Base-by-base conservation (phyloP, 2,329 filamentous ascomycete species). In the Aspergillus oerlinghausenensis region DNA sequence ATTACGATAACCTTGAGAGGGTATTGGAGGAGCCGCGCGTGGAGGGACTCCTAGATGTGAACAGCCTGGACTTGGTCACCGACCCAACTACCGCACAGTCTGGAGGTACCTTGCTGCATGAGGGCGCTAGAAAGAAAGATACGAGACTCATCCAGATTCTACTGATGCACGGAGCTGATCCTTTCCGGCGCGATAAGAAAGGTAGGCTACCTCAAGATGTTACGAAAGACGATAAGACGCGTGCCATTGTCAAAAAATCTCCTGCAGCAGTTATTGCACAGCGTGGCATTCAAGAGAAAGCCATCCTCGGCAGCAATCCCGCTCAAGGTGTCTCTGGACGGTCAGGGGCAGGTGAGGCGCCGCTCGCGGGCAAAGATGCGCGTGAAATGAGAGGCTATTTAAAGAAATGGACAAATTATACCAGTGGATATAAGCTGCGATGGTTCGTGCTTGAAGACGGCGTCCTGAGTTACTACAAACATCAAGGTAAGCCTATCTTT, bases 321-420 rank as follows among this genome's bases (percentile, higher is more conserved):
- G 79, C 84, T 26, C 79, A 86, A 17, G 79, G 82, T 9, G 83
- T 89, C 62, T 79, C 84, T 21, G 74, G 69, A 3, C 70, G 74
- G 32, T 63, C 66, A 38, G 73, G 74, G 11, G 63, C 67, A n/a
- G 74, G 73, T 1, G 84, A 86, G 40, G 73, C 73, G 50, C 78
- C 80, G 17, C 74, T 84, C 57, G 89, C 88, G 26, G 88, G 89
- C 17, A 92, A 93, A 63, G 94, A 99, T 69, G 89, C 90, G 19
- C 84, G 92, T 50, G 93, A 97, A 75, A 97, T 99, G 90, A 97
- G 96, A 77, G 94, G 94, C 6, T 99, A 97, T 72, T 80, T 99
- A 55, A 97, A 97, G 77, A 99, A 99, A 74, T 99, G 94, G 94
- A 99, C 94, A 50, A 99, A 99, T 72, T 99, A 99, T 72, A 92